phyloP scores from a whole-genome alignment of 2,329 filamentous ascomycete species.

The Bretziella fagacearum region DNA sequence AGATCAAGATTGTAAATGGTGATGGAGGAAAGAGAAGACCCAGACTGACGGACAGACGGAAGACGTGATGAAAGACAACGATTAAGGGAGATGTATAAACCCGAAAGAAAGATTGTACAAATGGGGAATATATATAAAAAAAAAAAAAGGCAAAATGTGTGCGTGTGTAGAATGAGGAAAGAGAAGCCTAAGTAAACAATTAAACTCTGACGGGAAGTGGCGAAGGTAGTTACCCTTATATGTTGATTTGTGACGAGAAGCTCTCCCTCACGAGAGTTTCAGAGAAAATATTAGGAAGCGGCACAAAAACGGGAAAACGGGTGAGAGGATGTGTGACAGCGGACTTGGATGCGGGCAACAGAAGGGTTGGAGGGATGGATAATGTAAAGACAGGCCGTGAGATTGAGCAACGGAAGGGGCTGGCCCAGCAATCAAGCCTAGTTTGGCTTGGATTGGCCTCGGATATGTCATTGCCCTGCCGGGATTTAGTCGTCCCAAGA shows the following conservation, averaged over 20 bases:
- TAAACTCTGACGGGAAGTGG: background rate
- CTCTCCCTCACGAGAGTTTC: background rate
- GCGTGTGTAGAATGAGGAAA: background rate
- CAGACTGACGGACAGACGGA: background rate
- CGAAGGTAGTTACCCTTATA: background rate
- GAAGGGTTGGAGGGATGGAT: background rate
- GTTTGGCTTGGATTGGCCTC: slow-evolving; percentile 6
- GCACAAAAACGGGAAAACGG: background rate
- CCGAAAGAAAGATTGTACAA: slow-evolving; percentile 9
- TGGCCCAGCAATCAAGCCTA: background rate
- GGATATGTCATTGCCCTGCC: slow-evolving; percentile 12
- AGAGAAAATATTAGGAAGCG: background rate
- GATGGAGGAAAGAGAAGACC: background rate
- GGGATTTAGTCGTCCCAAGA: slow-evolving; percentile 14
- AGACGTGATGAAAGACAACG: background rate
- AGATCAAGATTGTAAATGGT: background rate
- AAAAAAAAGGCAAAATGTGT: slow-evolving; percentile 3
- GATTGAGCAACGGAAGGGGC: background rate
- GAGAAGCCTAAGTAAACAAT: slow-evolving; percentile 14
- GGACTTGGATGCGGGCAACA: background rate
- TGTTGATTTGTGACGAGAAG: background rate
- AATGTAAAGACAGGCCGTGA: background rate
- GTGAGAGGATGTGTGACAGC: background rate
- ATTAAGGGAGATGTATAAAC: background rate
- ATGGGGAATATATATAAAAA: slow-evolving; percentile 15